Percentiles rank a stretch among this genome's conserved stretches.
Evolutionary conservation across 208 protist genomes (phyloP).

Genomic region (Trypanosoma vivax): DNA sequence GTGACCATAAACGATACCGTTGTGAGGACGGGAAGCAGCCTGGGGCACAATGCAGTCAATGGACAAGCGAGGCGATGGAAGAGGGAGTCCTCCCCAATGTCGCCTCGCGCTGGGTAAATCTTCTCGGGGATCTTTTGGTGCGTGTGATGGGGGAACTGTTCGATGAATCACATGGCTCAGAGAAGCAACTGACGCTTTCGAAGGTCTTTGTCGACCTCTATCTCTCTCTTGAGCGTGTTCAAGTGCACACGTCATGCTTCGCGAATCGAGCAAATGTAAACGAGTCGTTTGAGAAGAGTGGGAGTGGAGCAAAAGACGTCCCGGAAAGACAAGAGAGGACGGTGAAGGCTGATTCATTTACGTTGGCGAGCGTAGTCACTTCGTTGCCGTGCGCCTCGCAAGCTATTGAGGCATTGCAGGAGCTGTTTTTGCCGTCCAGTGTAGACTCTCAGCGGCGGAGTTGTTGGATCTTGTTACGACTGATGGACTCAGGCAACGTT

Average conservation of each 20-base stretch:
- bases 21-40: not conserved
- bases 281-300: no score
- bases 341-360: not conserved
- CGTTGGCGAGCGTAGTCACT: not conserved
- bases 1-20: not conserved
- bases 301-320: no score
- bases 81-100: not conserved
- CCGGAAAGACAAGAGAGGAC: not conserved
- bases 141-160: conserved; percentile 8
- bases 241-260: not conserved
- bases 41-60: not conserved
- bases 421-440: conserved; percentile 12
- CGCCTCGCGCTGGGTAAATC: conserved; percentile 10
- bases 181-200: not conserved
- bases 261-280: no score
- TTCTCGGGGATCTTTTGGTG: conserved; percentile 5
- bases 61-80: not conserved
- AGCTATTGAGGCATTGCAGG: not conserved
- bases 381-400: not conserved
- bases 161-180: not conserved
- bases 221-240: conserved; percentile 11
- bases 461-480: conserved; percentile 1
- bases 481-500: conserved; percentile 3
- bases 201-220: conserved; percentile 9
- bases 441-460: not conserved